Evolutionary conservation across 148 eudicot genomes (phyloP), one percentile per base, ranked within the genome.

Genomic region (Cornus controversa): DNA sequence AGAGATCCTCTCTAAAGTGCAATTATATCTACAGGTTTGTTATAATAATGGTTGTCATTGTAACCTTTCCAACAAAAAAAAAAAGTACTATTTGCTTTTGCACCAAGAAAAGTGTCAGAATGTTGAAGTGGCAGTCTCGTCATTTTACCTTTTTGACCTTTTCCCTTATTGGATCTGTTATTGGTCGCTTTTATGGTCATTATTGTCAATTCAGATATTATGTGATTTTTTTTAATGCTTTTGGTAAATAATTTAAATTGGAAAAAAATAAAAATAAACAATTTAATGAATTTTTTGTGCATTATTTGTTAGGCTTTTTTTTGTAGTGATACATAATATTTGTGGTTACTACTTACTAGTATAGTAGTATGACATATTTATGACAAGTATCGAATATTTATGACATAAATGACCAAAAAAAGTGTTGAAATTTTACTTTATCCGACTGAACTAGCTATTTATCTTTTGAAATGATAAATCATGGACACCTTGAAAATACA

Each of bases 11-110:
- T 50, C 18, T 50, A 50, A 14, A 50, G 57, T 15, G 57, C 57
- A 50, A 50, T 50, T 50, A 18, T 68, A 60, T 8, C 24, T 67
- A 24, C 50, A 16, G 47, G 1, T 10, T 16, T 29, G 75, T 24
- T 53, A 75, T 76, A 47, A 58, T 70, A 73, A 75, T 57, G 76
- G 77, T 77, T 69, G 90, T 90, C 85, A 31, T 67, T 87, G 50
- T 85, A 86, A 87, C 71, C 85, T 81, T 86, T 84, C 81, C 78
- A 16, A 72, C 31, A 65, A 45, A 14, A 16, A 72, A 24, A 65
- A 45, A 14, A 60, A 73, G 71, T 78, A 73, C 76, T 70, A 67
- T 20, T 86, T 79, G 84, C 81, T 84, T 87, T 85, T 78, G 82
- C 67, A 81, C 74, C 82, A 76, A 77, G 83, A 65, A 67, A 85